Evolutionary conservation across 2,329 filamentous ascomycete genomes (phyloP).

Genomic region (Fusarium bulbicola): DNA sequence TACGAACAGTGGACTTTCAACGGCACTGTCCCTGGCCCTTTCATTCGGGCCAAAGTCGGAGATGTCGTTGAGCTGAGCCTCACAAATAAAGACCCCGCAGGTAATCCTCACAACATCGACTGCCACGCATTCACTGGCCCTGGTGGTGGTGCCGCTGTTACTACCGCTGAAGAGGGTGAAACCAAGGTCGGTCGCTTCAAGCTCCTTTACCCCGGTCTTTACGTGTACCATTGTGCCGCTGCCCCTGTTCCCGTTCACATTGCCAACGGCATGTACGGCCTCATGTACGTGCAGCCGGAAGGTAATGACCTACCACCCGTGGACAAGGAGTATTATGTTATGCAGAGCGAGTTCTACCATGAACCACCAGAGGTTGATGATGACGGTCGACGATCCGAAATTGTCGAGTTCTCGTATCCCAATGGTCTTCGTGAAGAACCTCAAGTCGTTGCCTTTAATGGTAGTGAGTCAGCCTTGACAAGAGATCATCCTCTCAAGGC

Average conservation of each 20-base stretch:
- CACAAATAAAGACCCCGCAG: constrained; percentile 2
- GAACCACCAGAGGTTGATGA: constrained; percentile 22
- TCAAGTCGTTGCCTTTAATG: background rate
- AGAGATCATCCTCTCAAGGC: constrained; percentile 19
- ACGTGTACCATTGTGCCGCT: constrained; percentile 7
- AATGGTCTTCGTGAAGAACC: constrained; percentile 1
- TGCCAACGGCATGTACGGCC: background rate
- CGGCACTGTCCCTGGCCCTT: constrained; percentile 19
- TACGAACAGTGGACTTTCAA: constrained; percentile 29
- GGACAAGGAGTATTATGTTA: constrained; percentile 26
- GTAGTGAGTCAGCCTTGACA: constrained; percentile 16
- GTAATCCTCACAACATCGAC: constrained; percentile 20
- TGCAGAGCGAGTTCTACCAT: constrained; percentile 30
- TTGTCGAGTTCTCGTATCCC: constrained; percentile 23
- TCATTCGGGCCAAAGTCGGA: constrained; percentile 17
- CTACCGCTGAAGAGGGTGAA: constrained; percentile 21
- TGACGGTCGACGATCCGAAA: constrained; percentile 9
- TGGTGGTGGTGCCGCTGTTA: constrained; percentile 21
- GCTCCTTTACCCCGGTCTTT: constrained; percentile 20
- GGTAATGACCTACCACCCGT: constrained; percentile 1
- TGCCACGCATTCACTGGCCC: constrained; percentile 23
- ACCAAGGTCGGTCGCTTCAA: constrained; percentile 21
- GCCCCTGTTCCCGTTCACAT: background rate
- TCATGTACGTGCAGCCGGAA: constrained; percentile 24
- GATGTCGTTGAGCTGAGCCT: constrained; percentile 18